Evolutionary conservation across 2,329 filamentous ascomycete genomes (phyloP).

Genomic region (Whalleya microplaca): DNA sequence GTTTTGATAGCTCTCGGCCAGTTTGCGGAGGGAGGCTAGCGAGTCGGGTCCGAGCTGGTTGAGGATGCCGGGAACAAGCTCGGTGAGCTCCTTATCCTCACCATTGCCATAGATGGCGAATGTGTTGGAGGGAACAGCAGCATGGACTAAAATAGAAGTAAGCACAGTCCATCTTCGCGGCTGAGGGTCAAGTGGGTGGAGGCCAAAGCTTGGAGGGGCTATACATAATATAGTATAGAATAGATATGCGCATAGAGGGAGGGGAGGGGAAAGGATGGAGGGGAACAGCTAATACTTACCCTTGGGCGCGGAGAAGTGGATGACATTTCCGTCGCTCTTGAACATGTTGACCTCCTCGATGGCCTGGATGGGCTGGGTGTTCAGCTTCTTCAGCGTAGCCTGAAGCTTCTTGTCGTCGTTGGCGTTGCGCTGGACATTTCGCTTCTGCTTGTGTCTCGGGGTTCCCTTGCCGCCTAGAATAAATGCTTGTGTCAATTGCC

Average conservation of each 20-base stretch:
- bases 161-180: conserved; percentile 9
- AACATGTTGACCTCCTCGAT: conserved; percentile 99
- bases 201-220: not conserved
- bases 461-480: conserved; percentile 87
- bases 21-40: conserved; percentile 94
- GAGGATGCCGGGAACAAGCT: conserved; percentile 98
- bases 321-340: conserved; percentile 99
- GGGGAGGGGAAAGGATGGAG: not conserved
- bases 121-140: conserved; percentile 95
- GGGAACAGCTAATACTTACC: conserved; percentile 59
- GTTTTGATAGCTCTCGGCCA: conserved; percentile 99
- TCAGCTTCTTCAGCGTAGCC: conserved; percentile 96
- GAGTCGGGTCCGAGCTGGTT: conserved; percentile 99
- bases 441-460: conserved; percentile 97
- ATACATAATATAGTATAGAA: not conserved
- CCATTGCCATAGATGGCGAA: conserved; percentile 99
- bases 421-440: conserved; percentile 87
- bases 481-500: conserved; percentile 17
- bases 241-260: not conserved
- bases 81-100: conserved; percentile 99
- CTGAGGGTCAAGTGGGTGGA: conserved; percentile 4
- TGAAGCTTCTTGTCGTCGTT: conserved; percentile 99
- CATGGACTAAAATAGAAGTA: conserved; percentile 71
- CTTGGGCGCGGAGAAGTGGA: conserved; percentile 98
- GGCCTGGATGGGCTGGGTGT: conserved; percentile 98